Base-by-base conservation (phyloP, 2,329 filamentous ascomycete species). In the Phaeosphaeriaceae sp. region DNA sequence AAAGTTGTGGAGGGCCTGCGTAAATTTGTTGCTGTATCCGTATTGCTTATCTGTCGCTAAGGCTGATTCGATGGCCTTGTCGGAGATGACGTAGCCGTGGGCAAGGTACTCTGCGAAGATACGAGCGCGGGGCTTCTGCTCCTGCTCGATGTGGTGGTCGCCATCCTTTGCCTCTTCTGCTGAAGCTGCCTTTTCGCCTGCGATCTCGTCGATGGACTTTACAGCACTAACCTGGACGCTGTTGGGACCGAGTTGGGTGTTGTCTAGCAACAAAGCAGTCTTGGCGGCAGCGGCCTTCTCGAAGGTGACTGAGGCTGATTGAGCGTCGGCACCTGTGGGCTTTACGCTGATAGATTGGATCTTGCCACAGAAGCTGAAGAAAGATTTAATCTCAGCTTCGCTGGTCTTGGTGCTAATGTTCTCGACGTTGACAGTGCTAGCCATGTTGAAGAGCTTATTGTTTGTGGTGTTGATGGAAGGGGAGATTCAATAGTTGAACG, bases 281-380 rank as follows among this genome's bases (percentile, higher is more conserved):
- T 96, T 97, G 52, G 93, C 92, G 42, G 94, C 94, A 12, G 93
- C 95, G 74, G 93, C 87, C 81, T 97, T 97, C 77, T 97, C 94
- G 70, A 99, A 99, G 43, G 87, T 92, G 56, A 99, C 92, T n/a
- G 87, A 89, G 49, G 94, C 94, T 41, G 87, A 87, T 78, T 97
- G 91, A 61, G 83, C 81, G 60, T 87, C 83, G 67, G 85, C 85
- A 45, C 77, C 52, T 32, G 75, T 79, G 42, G 86, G 77, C 21
- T 86, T 90, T 68, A 97, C 83, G 50, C 90, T 87, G 73, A 99
- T 83, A 64, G 84, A 83, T 61, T 85, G 87, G 74, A 99, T 96
- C 82, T 97, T 97, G 74, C 94, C 94, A 37, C 84, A 87, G 76
- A 97, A 97, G 81, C 89, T 94, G 82, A 99, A 99, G 83, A 99